Conservation (phyloP, 164 flowering plant species). For the Saururus chinensis region DNA sequence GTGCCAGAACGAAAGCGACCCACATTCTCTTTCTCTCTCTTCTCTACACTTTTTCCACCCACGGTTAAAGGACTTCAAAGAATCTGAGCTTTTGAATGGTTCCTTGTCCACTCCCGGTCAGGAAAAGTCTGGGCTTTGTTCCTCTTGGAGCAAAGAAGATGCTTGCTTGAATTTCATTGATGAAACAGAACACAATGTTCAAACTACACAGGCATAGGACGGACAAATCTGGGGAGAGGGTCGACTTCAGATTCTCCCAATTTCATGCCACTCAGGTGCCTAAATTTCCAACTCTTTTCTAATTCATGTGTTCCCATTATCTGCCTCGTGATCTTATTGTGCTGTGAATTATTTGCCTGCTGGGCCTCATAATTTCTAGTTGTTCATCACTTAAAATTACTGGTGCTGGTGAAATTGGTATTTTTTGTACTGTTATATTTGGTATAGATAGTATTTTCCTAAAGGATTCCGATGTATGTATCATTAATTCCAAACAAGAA, state of each 20-base stretch:
- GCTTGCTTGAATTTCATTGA: neutral
- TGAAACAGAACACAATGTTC: conserved; percentile 35
- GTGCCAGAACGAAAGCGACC: neutral
- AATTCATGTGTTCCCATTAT: neutral
- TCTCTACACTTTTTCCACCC: no score
- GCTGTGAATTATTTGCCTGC: no score
- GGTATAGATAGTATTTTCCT: no score
- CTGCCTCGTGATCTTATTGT: no score
- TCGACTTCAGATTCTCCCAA: conserved; percentile 56
- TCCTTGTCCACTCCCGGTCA: neutral
- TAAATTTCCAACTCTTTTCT: neutral
- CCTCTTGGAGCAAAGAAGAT: neutral
- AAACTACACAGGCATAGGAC: conserved; percentile 42
- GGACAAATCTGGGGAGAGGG: conserved; percentile 36
- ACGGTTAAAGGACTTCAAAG: neutral
- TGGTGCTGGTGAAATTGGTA: no score
- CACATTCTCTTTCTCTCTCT: neutral
- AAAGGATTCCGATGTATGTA: no score
- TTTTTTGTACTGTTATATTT: no score
- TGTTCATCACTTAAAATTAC: no score
- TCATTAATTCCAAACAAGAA: no score
- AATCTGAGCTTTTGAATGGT: neutral
- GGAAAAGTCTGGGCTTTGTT: neutral
- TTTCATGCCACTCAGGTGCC: conserved; percentile 51
- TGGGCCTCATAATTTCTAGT: no score